phyloP scores from a whole-genome alignment of 176 grass and related monocot genomes.

The Dendrocalamus sinicus region DNA sequence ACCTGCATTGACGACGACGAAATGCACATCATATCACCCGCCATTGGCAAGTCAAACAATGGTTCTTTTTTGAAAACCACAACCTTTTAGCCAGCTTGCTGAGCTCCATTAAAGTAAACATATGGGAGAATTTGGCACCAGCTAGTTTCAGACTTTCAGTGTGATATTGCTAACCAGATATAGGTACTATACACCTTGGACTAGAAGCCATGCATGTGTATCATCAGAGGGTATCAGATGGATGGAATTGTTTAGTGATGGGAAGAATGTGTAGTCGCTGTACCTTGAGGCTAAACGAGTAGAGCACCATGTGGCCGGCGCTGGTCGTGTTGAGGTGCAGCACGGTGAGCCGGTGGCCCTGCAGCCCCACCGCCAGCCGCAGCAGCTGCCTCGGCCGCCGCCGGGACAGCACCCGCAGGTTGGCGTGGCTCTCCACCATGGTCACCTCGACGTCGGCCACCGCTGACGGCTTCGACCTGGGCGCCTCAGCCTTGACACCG shows the following conservation, averaged over 20 bases:
- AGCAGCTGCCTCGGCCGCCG: slow-evolving; percentile 67
- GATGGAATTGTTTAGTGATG: slow-evolving; percentile 34
- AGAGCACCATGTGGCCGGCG: slow-evolving; percentile 61
- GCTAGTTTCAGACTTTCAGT: slow-evolving; percentile 22
- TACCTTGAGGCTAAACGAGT: slow-evolving; percentile 92
- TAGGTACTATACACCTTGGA: slow-evolving; percentile 30
- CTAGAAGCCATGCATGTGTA: slow-evolving; percentile 33
- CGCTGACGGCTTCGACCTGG: slow-evolving; percentile 49
- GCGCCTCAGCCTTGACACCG: not conserved
- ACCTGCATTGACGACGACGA: slow-evolving; percentile 49
- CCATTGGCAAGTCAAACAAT: not conserved
- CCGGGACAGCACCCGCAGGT: slow-evolving; percentile 62
- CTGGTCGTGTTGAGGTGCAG: slow-evolving; percentile 85
- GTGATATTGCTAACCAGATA: slow-evolving; percentile 50
- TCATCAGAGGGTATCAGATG: not conserved
- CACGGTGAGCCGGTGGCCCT: slow-evolving; percentile 60
- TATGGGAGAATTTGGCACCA: slow-evolving; percentile 36
- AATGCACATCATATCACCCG: not conserved
- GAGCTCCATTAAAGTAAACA: slow-evolving; percentile 38
- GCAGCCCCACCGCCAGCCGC: slow-evolving; percentile 63
- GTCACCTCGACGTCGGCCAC: slow-evolving; percentile 84
- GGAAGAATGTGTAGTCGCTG: not conserved
- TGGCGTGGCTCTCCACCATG: slow-evolving; percentile 83
- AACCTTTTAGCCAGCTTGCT: slow-evolving; percentile 35
- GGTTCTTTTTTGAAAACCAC: slow-evolving; percentile 6